phyloP scores from a whole-genome alignment of 495 filamentous ascomycete species.

The Hypoxylon lenormandii region DNA sequence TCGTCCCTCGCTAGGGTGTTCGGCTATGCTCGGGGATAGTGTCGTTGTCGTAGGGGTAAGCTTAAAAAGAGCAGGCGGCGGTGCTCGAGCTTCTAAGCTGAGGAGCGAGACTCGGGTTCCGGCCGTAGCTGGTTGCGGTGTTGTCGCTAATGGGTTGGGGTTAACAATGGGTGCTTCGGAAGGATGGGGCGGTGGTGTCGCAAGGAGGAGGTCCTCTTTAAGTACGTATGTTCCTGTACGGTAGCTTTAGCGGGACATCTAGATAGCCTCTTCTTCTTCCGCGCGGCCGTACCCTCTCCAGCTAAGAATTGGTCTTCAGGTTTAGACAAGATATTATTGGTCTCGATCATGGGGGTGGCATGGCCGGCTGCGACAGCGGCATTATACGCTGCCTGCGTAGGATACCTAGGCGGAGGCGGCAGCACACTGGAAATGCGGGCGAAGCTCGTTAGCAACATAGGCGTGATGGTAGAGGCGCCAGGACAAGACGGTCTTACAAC shows the following conservation, averaged over 20 bases:
- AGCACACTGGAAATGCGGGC: constrained; percentile 70
- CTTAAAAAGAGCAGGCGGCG: constrained; percentile 68
- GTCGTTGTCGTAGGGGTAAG: constrained; percentile 50
- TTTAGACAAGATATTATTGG: constrained; percentile 85
- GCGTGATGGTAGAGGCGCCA: constrained; percentile 5
- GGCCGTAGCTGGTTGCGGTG: constrained; percentile 78
- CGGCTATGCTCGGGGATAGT: constrained; percentile 67
- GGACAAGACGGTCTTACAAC: constrained; percentile 47
- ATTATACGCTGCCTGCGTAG: constrained; percentile 73
- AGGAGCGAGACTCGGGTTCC: constrained; percentile 89
- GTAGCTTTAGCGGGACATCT: constrained; percentile 21
- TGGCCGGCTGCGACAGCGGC: constrained; percentile 71
- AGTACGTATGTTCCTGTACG: constrained; percentile 83
- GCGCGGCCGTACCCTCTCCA: constrained; percentile 78
- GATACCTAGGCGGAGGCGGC: constrained; percentile 86
- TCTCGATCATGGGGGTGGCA: constrained; percentile 81
- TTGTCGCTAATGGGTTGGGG: constrained; percentile 88
- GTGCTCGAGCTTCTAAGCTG: constrained; percentile 71
- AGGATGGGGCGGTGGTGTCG: constrained; percentile 93
- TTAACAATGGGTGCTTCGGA: constrained; percentile 87
- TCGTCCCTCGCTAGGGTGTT: constrained; percentile 69
- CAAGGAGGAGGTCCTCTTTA: constrained; percentile 88
- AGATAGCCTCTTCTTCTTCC: constrained; percentile 2
- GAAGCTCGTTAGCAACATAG: constrained; percentile 12
- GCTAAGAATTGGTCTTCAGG: constrained; percentile 86